These are phyloP conservation scores for Epicoccum nigrum DNA, from an alignment of 2,329 filamentous ascomycete genomes.

Conservation along the genomic window DNA sequence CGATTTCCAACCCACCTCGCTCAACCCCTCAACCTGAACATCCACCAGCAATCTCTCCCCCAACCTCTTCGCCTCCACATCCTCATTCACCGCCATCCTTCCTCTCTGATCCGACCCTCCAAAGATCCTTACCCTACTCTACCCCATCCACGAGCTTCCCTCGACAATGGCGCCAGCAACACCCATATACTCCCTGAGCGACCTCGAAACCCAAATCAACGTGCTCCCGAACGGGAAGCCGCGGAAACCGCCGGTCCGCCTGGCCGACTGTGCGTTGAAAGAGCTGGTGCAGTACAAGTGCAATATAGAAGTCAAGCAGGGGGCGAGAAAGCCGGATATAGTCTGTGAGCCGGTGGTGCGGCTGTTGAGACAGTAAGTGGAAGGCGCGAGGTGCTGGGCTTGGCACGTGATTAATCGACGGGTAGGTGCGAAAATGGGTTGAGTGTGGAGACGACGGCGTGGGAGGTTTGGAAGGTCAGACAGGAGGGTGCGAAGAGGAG, in stretches of 20 bases:
- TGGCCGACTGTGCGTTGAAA: conserved; percentile 62
- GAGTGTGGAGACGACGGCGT: conserved; percentile 67
- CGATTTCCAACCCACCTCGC: conserved; percentile 27
- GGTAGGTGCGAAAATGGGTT: conserved; percentile 59
- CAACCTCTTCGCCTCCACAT: conserved; percentile 51
- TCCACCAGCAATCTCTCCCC: conserved; percentile 59
- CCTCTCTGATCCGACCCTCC: conserved; percentile 3
- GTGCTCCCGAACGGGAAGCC: conserved; percentile 57
- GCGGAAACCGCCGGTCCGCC: conserved; percentile 60
- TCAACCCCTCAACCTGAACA: conserved; percentile 41
- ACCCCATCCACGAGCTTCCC: conserved; percentile 1
- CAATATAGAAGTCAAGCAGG: conserved; percentile 53
- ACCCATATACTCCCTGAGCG: conserved; percentile 58
- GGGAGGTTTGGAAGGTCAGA: conserved; percentile 56
- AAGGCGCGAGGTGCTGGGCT: conserved; percentile 14
- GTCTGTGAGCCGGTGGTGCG: conserved; percentile 64
- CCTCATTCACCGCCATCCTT: conserved; percentile 25
- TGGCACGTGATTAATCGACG: conserved; percentile 23
- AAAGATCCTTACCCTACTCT: not conserved
- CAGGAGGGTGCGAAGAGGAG: conserved; percentile 28
- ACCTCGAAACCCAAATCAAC: conserved; percentile 60
- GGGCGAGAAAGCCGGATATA: conserved; percentile 50
- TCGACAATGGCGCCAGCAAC: conserved; percentile 62
- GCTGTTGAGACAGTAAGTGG: conserved; percentile 62
- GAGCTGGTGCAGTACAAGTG: conserved; percentile 69